Evolutionary conservation across 1,139 yeast species (phyloP).

Genomic region (Geotrichum histeridarum): DNA sequence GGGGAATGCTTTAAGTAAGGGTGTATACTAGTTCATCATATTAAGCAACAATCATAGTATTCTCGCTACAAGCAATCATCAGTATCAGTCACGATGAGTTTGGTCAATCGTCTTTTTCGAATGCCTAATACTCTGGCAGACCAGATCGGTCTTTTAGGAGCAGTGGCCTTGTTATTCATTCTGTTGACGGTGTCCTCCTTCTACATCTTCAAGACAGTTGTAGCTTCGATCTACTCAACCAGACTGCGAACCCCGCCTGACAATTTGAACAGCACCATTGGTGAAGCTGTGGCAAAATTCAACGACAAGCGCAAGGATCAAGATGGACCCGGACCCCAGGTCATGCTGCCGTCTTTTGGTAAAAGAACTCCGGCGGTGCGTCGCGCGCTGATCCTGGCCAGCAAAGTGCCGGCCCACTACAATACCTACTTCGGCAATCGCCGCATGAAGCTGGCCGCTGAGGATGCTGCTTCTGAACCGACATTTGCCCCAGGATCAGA

Average conservation of each 20-base stretch:
- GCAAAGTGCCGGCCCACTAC: constrained; percentile 47
- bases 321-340: not conserved
- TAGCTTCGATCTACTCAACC: constrained; percentile 12
- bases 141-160: constrained; percentile 4
- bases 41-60: too few species aligned
- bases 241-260: constrained; percentile 33
- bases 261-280: constrained; percentile 3
- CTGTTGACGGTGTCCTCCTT: constrained; percentile 14
- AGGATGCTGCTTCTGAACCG: constrained; percentile 8
- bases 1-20: too few species aligned
- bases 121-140: not conserved
- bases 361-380: constrained; percentile 42
- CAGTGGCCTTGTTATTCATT: constrained; percentile 19
- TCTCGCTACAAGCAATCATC: too few species aligned
- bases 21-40: too few species aligned
- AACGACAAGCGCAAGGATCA: not conserved
- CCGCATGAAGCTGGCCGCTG: constrained; percentile 15
- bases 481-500: constrained; percentile 9
- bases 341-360: constrained; percentile 23
- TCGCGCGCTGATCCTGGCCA: constrained; percentile 51
- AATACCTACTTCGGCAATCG: constrained; percentile 26
- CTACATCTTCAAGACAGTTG: not conserved
- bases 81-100: too few species aligned
- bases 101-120: too few species aligned
- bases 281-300: constrained; percentile 10